phyloP scores from a whole-genome alignment of 2,329 filamentous ascomycete genomes.

The Diplocarpon mali region DNA sequence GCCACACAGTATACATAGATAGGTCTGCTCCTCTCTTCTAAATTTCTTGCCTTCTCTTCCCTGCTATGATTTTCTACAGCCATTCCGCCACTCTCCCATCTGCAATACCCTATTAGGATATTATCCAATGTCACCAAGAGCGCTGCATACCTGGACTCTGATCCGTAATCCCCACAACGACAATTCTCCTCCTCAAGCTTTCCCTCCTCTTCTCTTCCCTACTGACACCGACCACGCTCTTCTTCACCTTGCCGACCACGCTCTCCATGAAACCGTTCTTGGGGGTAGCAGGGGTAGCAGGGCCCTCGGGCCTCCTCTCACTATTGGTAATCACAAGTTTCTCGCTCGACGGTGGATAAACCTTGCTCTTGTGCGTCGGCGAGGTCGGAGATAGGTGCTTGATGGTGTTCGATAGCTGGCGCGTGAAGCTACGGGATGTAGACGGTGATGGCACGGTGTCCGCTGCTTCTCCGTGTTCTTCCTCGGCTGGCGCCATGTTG shows the following conservation, averaged over 20 bases:
- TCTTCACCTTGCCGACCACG: slow-evolving; percentile 14
- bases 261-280: slow-evolving; percentile 12
- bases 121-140: neutral
- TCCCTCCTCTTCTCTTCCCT: slow-evolving; percentile 16
- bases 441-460: slow-evolving; percentile 1
- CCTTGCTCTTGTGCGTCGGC: neutral
- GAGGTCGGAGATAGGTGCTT: slow-evolving; percentile 8
- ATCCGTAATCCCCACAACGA: slow-evolving; percentile 19
- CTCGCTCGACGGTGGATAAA: neutral
- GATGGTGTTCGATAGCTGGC: slow-evolving; percentile 10
- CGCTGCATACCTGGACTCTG: slow-evolving; percentile 17
- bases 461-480: neutral
- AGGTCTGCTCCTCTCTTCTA: too few species aligned
- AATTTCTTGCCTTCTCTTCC: too few species aligned
- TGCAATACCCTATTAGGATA: slow-evolving; percentile 6
- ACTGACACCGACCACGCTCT: slow-evolving; percentile 8
- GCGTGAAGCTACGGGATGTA: slow-evolving; percentile 1
- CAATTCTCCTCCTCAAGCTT: slow-evolving; percentile 20
- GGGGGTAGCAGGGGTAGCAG: slow-evolving; percentile 13
- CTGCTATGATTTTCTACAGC: slow-evolving; percentile 1
- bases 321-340: slow-evolving; percentile 8
- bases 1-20: too few species aligned
- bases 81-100: slow-evolving; percentile 14
- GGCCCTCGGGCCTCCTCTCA: slow-evolving; percentile 9
- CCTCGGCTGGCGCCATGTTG: neutral